Conservation (phyloP, 768 basidiomycete species). For the Amanita rubescens region DNA sequence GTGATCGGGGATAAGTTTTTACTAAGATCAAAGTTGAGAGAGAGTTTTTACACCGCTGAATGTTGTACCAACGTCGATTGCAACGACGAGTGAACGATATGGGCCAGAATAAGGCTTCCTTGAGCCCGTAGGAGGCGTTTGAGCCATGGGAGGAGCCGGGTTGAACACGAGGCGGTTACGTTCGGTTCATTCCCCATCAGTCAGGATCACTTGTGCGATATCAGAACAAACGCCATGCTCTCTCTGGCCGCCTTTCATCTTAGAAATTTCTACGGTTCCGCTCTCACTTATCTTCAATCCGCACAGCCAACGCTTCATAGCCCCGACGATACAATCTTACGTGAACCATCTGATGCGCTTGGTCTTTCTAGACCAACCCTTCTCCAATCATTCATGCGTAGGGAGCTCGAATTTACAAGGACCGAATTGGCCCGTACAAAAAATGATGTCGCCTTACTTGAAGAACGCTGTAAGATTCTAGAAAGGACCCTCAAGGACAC, state of each 20-base stretch:
- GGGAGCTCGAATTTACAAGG: constrained; percentile 51
- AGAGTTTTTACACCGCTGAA: constrained; percentile 64
- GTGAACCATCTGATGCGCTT: constrained; percentile 41
- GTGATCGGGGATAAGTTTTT: constrained; percentile 7
- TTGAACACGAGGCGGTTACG: constrained; percentile 9
- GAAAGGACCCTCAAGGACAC: constrained; percentile 61
- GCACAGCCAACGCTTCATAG: constrained; percentile 22
- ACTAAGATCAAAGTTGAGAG: neutral
- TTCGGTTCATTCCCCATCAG: constrained; percentile 1
- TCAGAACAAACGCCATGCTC: constrained; percentile 17
- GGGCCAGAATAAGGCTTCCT: constrained; percentile 68
- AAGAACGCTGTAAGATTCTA: constrained; percentile 56
- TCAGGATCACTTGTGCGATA: constrained; percentile 4
- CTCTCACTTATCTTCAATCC: constrained; percentile 49
- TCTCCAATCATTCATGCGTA: constrained; percentile 41
- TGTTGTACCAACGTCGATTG: constrained; percentile 78
- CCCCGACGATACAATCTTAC: too few relatives aligned
- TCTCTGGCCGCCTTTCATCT: constrained; percentile 26
- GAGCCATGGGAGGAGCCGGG: constrained; percentile 18
- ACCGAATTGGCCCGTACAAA: constrained; percentile 48
- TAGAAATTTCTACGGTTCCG: constrained; percentile 41
- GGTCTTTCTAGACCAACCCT: constrained; percentile 36
- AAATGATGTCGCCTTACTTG: constrained; percentile 44
- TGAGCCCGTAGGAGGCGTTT: constrained; percentile 37
- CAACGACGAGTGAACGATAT: constrained; percentile 61